Base-by-base conservation (phyloP, 495 filamentous ascomycete genomes). In the Tetracladium setigerum region DNA sequence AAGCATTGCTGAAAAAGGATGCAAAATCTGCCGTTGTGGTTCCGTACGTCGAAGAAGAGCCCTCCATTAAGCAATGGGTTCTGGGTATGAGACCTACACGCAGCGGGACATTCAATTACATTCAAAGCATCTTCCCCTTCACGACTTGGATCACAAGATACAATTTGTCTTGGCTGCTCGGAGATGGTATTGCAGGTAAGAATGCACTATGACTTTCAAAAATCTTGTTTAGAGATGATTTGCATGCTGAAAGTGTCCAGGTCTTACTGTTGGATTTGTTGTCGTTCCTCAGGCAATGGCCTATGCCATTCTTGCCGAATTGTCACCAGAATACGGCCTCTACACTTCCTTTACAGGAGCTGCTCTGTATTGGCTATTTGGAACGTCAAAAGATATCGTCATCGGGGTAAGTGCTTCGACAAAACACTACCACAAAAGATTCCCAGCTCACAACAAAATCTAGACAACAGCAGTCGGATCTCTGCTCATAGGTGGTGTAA, bases 301-400 rank as follows among this genome's bases (percentile, higher is more conserved):
- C 4, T 96, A 97, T 62, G 89, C 91, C 17, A 75, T 84, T 52
- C 69, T 97, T 33, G 91, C 91, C 9, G 69, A 79, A 38, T 71
- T 97, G 16, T 68, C 73, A 0, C 79, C 83, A 1, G 72, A 97
- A 57, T 97, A 78, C 57, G 91, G 91, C 41, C 69, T 97, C 0
- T 97, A 97, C 61, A 92, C 90, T 1, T 95, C 89, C 0, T 97
- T 97, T 56, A 92, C 95, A 82, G 91, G 91, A 24, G 89, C 95
- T 5, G 61, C 95, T 53, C 64, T 94, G 36, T 97, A 97, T 55
- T 95, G 90, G 90, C 90, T 95, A 62, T 95, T 97, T 57, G 90
- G 89, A 1, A 97, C 90, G 1, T 95, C 91, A 0, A 97, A 97
- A 60, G 90, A 97, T 62, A 95, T 97, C 59, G 95, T 90, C 10